Conservation (phyloP, 257 asterid genomes). For the Thymus quinquecostatus region DNA sequence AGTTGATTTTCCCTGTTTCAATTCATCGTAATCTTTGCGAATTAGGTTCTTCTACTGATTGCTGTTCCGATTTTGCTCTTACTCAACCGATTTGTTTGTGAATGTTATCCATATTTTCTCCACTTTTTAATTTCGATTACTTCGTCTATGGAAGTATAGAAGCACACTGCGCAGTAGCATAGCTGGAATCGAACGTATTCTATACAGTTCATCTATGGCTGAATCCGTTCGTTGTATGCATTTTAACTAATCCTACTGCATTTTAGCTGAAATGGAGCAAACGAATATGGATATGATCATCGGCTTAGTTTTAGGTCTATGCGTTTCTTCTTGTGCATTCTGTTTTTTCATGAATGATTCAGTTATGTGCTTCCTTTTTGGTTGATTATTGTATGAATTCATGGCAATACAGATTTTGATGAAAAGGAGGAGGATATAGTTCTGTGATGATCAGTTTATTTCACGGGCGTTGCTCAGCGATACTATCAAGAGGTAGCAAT, state of each 20-base stretch:
- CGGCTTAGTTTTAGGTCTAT: background rate
- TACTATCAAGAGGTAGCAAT: conserved; percentile 51
- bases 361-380: background rate
- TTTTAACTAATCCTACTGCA: background rate
- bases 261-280: background rate
- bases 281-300: background rate
- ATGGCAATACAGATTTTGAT: conserved; percentile 40
- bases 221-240: background rate
- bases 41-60: conserved; percentile 4
- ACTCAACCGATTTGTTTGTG: background rate
- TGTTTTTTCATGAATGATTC: background rate
- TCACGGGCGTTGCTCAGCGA: conserved; percentile 53
- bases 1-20: background rate
- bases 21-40: background rate
- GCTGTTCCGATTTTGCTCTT: conserved; percentile 16
- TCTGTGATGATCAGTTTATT: conserved; percentile 77
- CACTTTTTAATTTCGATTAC: background rate
- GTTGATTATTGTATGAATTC: conserved; percentile 21
- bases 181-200: conserved; percentile 2
- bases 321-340: background rate
- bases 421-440: conserved; percentile 35
- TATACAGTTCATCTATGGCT: background rate
- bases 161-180: background rate
- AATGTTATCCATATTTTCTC: conserved; percentile 1
- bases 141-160: background rate